Percentiles rank a stretch among this genome's conserved stretches.
These are phyloP conservation scores for Cercospora canescens DNA, from an alignment of 2,329 filamentous ascomycete species.

Conservation along the genomic window DNA sequence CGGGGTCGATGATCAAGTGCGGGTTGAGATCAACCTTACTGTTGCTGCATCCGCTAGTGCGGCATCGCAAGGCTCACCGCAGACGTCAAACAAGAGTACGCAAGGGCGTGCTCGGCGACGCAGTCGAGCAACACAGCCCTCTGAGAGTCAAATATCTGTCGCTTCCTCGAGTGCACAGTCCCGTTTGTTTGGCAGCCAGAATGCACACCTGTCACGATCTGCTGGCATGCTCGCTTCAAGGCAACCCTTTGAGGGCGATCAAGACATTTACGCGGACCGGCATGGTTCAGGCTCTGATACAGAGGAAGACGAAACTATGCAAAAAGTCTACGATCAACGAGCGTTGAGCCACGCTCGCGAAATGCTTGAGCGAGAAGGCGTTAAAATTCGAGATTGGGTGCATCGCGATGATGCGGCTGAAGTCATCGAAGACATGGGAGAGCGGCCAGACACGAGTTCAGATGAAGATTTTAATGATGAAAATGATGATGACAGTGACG, in stretches of 20 bases:
- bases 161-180: not conserved
- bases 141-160: not conserved
- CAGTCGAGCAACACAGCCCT: not conserved
- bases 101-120: not conserved
- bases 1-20: conserved; percentile 2
- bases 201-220: not conserved
- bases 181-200: not conserved
- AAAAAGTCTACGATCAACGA: conserved; percentile 13
- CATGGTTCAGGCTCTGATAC: conserved; percentile 20
- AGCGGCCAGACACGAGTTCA: conserved; percentile 15
- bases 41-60: conserved; percentile 8
- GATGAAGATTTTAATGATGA: conserved; percentile 12
- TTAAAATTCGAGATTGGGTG: conserved; percentile 15
- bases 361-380: conserved; percentile 10
- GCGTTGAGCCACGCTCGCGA: conserved; percentile 7
- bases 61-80: not conserved
- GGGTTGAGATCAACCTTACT: conserved; percentile 9
- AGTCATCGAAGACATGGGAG: conserved; percentile 25
- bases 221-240: not conserved
- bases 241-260: not conserved
- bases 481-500: conserved; percentile 10
- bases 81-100: not conserved
- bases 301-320: conserved; percentile 25
- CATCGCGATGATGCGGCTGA: conserved; percentile 22
- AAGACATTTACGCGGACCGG: conserved; percentile 3